A percentile compares a stretch with the other conserved stretches of the same genome.
These are phyloP conservation scores for Adansonia grandidieri DNA, from an alignment of 441 rosid species.

Conservation along the genomic window DNA sequence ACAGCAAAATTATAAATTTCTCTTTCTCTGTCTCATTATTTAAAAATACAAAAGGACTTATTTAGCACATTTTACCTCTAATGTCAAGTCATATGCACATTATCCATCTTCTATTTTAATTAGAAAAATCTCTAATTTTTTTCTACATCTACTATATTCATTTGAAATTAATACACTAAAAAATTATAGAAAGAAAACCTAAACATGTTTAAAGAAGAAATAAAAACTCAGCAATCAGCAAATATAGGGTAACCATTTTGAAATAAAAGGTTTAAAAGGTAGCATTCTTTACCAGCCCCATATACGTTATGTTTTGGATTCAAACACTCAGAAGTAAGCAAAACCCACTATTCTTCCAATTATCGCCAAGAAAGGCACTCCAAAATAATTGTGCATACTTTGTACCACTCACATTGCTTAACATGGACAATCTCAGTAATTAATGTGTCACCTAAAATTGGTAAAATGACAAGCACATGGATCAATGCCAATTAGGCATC, in stretches of 20 bases:
- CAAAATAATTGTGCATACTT: background rate
- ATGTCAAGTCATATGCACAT: background rate
- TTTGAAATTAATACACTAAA: background rate
- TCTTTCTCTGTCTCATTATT: background rate
- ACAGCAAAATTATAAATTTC: background rate
- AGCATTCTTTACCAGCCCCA: slow-evolving; percentile 17
- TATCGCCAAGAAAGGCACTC: background rate
- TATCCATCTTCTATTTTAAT: background rate
- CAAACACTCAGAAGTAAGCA: background rate
- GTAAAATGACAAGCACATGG: slow-evolving; percentile 12
- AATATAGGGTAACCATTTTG: background rate
- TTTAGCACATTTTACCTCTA: slow-evolving; percentile 1
- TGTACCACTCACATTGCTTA: background rate
- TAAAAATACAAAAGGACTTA: background rate
- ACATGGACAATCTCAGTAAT: background rate
- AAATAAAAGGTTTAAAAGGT: slow-evolving; percentile 4
- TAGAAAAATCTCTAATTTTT: background rate
- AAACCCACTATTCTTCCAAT: background rate
- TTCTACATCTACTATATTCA: background rate
- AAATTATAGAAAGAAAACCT: background rate
- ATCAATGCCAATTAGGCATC: slow-evolving; percentile 14
- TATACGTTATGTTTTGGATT: slow-evolving; percentile 5
- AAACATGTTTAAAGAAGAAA: background rate
- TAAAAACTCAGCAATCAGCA: background rate
- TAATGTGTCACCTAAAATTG: background rate